Evolutionary conservation across 2,329 filamentous ascomycete genomes (phyloP).

Genomic region (Madurella fahalii): DNA sequence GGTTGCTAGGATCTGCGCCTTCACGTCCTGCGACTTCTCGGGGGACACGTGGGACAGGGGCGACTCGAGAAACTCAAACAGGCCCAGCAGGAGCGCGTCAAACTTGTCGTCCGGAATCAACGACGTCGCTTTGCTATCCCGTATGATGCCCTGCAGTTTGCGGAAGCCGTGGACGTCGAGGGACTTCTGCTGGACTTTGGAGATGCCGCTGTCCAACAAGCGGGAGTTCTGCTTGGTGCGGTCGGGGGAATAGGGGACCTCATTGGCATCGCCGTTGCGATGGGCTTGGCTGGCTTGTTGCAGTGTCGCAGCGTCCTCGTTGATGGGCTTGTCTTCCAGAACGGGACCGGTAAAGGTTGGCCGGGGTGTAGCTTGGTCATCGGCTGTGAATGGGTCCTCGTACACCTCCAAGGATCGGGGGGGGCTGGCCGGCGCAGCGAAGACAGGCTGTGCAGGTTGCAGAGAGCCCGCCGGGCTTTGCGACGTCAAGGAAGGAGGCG

Average conservation of each 20-base stretch:
- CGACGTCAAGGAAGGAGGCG: background rate
- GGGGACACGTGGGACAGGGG: slow-evolving; percentile 50
- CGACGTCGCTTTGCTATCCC: slow-evolving; percentile 53
- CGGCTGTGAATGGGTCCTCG: slow-evolving; percentile 55
- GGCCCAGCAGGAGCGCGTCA: slow-evolving; percentile 60
- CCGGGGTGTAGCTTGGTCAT: slow-evolving; percentile 44
- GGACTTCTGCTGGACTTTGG: slow-evolving; percentile 64
- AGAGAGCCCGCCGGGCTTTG: background rate
- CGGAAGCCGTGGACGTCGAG: slow-evolving; percentile 81
- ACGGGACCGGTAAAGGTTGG: slow-evolving; percentile 47
- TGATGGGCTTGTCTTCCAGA: slow-evolving; percentile 57
- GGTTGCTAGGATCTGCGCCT: slow-evolving; percentile 69
- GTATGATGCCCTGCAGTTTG: slow-evolving; percentile 69
- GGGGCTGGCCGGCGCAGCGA: slow-evolving; percentile 22
- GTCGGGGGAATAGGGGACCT: slow-evolving; percentile 41
- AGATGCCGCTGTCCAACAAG: slow-evolving; percentile 69
- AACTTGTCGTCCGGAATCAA: slow-evolving; percentile 64
- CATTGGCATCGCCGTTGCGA: slow-evolving; percentile 15
- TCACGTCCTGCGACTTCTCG: slow-evolving; percentile 67
- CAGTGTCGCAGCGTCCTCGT: slow-evolving; percentile 47
- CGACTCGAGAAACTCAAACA: slow-evolving; percentile 69
- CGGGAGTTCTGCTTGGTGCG: slow-evolving; percentile 55
- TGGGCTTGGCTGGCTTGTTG: slow-evolving; percentile 21
- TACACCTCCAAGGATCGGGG: slow-evolving; percentile 49
- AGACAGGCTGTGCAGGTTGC: background rate